phyloP scores from a whole-genome alignment of 345 rosid species.

The Hypericum perforatum region DNA sequence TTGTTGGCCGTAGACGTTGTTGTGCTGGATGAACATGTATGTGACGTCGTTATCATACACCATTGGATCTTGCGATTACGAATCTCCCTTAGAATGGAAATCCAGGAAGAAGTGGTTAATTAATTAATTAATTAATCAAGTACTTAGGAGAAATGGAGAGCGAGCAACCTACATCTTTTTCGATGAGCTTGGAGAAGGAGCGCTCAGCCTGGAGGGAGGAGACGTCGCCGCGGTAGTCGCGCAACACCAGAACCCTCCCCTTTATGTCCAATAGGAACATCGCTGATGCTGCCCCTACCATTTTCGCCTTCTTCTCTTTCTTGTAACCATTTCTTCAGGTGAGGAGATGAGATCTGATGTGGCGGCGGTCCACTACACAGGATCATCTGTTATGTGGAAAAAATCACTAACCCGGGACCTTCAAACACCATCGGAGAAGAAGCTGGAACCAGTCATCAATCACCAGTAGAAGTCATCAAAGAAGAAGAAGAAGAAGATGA shows the following conservation, averaged over 20 bases:
- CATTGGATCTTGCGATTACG: conserved; percentile 92
- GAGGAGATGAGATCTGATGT: no score
- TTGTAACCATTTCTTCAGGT: no score
- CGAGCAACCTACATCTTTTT: conserved; percentile 62
- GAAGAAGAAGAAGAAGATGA: no score
- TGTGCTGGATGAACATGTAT: conserved; percentile 91
- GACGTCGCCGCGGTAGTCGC: conserved; percentile 92
- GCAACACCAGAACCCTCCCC: conserved; percentile 95
- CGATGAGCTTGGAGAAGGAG: conserved; percentile 91
- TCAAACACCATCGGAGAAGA: no score
- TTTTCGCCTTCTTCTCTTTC: conserved; percentile 10
- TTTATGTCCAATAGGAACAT: conserved; percentile 85
- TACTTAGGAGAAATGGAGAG: neutral
- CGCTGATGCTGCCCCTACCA: conserved; percentile 96
- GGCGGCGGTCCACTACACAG: no score
- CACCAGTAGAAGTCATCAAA: no score
- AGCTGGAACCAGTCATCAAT: no score
- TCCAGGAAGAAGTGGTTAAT: neutral
- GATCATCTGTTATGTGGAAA: no score
- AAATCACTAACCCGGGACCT: no score
- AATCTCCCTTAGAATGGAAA: conserved; percentile 55
- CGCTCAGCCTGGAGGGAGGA: conserved; percentile 78
- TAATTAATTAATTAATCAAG: neutral
- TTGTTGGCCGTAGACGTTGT: conserved; percentile 80
- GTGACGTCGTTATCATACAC: conserved; percentile 87